These are phyloP conservation scores for Hanseniaspora lachancei DNA, from an alignment of 805 yeast genomes.

Conservation along the genomic window DNA sequence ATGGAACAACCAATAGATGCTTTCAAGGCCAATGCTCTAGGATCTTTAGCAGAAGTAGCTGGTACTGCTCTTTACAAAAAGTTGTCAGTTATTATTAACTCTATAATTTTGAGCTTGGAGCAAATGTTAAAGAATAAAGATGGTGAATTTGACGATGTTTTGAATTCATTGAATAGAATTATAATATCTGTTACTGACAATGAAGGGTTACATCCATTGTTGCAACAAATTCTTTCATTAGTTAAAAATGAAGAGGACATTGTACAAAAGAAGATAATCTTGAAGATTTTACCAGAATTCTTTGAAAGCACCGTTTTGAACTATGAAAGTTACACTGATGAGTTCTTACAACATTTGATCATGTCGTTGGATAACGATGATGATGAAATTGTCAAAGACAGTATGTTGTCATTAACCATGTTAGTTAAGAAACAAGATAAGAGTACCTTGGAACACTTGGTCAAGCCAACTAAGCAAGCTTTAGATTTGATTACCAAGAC, in stretches of 20 bases:
- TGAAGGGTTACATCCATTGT: constrained; percentile 70
- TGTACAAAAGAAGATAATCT: constrained; percentile 47
- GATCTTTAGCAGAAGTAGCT: constrained; percentile 79
- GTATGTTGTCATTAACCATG: constrained; percentile 50
- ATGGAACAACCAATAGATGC: constrained; percentile 68
- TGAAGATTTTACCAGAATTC: constrained; percentile 56
- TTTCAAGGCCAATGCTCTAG: constrained; percentile 76
- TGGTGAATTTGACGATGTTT: constrained; percentile 29
- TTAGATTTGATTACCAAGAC: constrained; percentile 49
- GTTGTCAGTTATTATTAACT: constrained; percentile 57
- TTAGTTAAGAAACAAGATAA: constrained; percentile 63
- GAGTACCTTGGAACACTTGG: constrained; percentile 61
- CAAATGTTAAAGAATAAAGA: constrained; percentile 26
- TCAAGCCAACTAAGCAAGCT: constrained; percentile 68
- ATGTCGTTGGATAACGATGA: constrained; percentile 60
- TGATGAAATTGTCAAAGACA: constrained; percentile 46
- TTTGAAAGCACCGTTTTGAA: constrained; percentile 55
- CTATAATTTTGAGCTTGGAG: constrained; percentile 51
- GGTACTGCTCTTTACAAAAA: constrained; percentile 68
- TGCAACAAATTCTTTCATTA: constrained; percentile 65
- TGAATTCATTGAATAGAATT: constrained; percentile 55
- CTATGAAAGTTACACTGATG: constrained; percentile 58
- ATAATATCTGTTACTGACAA: constrained; percentile 59
- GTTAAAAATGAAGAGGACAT: constrained; percentile 60
- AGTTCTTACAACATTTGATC: constrained; percentile 60